Base-by-base conservation (phyloP, 805 yeast genomes). In the Groenewaldozyma salmanticensis region DNA sequence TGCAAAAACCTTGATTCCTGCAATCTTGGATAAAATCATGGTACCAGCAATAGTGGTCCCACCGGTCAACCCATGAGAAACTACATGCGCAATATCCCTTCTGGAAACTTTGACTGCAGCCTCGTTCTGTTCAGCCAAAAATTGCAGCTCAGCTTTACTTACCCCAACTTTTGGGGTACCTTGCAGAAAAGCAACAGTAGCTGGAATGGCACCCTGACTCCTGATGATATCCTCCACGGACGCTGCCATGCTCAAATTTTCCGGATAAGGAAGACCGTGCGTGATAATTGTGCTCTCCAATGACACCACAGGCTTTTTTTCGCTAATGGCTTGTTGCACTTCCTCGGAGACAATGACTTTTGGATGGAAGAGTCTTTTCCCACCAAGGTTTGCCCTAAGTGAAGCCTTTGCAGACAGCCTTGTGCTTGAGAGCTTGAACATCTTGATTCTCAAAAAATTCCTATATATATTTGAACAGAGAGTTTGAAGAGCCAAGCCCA, bases 41-140 rank as follows among this genome's bases (percentile, higher is more conserved):
- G 95, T 86, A 21, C 83, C 79, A 2, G 95, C 84, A 43, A 86
- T 84, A 0, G 96, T 86, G 1, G 96, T 87, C 4, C 95, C 96
- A 5, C 96, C 96, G 37, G 72, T 66, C n/a, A 75, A 57, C 22
- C 64, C 61, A 35, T 67, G 63, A 11, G 86, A 74, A 75, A 85
- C 73, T 2, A 81, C 75, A 48, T 70, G 70, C 0, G 90, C 80
- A 24, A 86, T 73, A 57, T 86, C 96, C 42, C 96, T 65, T 49
- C 95, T 65, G 4, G 94, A 82, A 3, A 84, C 79, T 57, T 87
- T 86, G 50, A 70, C 74, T 22, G 54, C 45, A 37, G 51, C 39
- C 19, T 46, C 22, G 16, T 42, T 29, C 42, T 52, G 42, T 41
- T 60, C 65, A 2, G 82, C 79, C 49, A 84, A 62, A 3, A 54